These are phyloP conservation scores for Prunus davidiana DNA, from an alignment of 306 rosid genomes.

Conservation along the genomic window DNA sequence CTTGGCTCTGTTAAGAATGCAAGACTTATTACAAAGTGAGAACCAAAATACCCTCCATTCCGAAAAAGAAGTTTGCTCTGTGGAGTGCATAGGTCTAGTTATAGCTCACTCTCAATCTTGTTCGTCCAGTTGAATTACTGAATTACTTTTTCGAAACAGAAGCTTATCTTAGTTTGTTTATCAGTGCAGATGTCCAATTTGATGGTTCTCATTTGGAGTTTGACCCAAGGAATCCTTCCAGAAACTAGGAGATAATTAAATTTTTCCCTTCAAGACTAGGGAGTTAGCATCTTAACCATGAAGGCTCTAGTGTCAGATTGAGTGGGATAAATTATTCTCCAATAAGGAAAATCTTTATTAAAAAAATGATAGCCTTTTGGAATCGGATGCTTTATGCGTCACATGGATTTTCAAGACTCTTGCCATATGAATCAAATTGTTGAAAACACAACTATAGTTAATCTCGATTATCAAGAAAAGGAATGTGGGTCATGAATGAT, in stretches of 20 bases:
- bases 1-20: slow-evolving; percentile 9
- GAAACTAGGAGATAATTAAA: slow-evolving; percentile 19
- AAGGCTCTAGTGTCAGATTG: slow-evolving; percentile 26
- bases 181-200: slow-evolving; percentile 4
- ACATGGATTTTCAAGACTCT: slow-evolving; percentile 1
- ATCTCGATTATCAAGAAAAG: neutral
- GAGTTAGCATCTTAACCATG: slow-evolving; percentile 29
- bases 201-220: neutral
- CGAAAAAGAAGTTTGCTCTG: neutral
- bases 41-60: neutral
- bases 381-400: slow-evolving; percentile 42
- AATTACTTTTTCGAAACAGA: neutral
- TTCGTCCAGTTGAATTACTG: neutral
- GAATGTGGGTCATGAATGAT: neutral
- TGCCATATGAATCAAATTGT: neutral
- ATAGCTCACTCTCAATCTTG: neutral
- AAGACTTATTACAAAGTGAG: neutral
- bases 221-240: slow-evolving; percentile 6
- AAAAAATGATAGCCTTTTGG: slow-evolving; percentile 4
- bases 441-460: neutral
- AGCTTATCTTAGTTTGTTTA: neutral
- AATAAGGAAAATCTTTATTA: slow-evolving; percentile 23
- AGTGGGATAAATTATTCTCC: slow-evolving; percentile 38
- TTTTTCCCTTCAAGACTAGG: slow-evolving; percentile 2
- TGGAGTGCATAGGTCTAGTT: neutral